Evolutionary conservation across 768 basidiomycete genomes (phyloP).

Genomic region (Nidularia pulvinata): DNA sequence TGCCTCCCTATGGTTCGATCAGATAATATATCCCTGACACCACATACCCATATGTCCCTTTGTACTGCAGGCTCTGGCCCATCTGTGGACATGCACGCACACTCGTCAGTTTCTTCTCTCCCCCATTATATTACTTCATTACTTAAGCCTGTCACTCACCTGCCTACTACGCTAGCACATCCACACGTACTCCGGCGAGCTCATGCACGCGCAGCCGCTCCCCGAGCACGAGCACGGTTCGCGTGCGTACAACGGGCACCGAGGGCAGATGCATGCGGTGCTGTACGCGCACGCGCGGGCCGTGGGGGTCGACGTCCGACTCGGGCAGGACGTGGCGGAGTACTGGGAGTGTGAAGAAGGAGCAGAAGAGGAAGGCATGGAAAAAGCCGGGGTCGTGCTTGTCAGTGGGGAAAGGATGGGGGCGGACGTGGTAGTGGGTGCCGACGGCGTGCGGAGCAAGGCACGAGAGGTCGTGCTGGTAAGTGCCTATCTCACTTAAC

Average conservation of each 20-base stretch:
- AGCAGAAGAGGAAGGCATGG: neutral
- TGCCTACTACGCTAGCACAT: neutral
- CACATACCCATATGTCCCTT: neutral
- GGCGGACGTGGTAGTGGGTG: conserved; percentile 20
- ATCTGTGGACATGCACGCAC: neutral
- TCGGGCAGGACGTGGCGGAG: conserved; percentile 10
- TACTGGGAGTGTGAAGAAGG: conserved; percentile 14
- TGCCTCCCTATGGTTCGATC: neutral
- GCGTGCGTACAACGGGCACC: conserved; percentile 17
- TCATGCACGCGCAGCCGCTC: conserved; percentile 1
- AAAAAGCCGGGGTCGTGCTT: conserved; percentile 12
- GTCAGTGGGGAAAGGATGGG: conserved; percentile 6
- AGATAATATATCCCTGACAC: neutral
- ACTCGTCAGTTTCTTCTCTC: neutral
- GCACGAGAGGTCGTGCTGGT: conserved; percentile 16
- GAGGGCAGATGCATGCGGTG: conserved; percentile 17
- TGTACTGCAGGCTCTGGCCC: neutral
- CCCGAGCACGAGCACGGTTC: conserved; percentile 1
- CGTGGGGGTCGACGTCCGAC: conserved; percentile 12
- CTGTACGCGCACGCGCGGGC: conserved; percentile 13
- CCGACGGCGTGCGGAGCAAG: conserved; percentile 19
- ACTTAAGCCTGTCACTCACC: neutral
- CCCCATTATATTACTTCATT: neutral
- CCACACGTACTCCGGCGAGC: neutral
- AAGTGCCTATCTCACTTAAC: neutral